Conservation (phyloP, 108 stramenopile species). For the Cyclotella baltica region DNA sequence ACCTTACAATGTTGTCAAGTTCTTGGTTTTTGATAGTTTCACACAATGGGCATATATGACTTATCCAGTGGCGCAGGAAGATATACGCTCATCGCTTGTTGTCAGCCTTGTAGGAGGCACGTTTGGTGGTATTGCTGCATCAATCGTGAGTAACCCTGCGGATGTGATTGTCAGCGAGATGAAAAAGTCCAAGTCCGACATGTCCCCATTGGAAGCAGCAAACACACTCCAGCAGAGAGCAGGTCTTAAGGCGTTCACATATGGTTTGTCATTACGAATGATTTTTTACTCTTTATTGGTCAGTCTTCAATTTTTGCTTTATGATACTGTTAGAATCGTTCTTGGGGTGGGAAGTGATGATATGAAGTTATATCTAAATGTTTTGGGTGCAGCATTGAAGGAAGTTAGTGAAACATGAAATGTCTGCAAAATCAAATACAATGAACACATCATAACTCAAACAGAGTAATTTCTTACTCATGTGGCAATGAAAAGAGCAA, state of each 20-base stretch:
- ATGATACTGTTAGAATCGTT: constrained; percentile 68
- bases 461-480: no score
- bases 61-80: constrained; percentile 75
- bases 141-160: constrained; percentile 74
- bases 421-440: not conserved
- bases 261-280: constrained; percentile 67
- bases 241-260: constrained; percentile 55
- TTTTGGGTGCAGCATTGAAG: constrained; percentile 59
- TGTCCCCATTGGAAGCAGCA: constrained; percentile 60
- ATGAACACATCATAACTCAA: no score
- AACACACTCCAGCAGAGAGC: constrained; percentile 45
- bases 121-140: constrained; percentile 69
- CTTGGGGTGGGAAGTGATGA: constrained; percentile 79
- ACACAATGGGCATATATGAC: constrained; percentile 60
- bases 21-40: constrained; percentile 65
- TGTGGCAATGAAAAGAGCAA: no score
- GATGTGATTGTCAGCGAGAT: constrained; percentile 76
- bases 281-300: constrained; percentile 76
- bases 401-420: not conserved
- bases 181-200: constrained; percentile 74
- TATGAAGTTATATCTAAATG: constrained; percentile 83
- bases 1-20: constrained; percentile 60
- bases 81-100: constrained; percentile 68
- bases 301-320: constrained; percentile 76
- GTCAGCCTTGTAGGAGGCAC: constrained; percentile 75